Base-by-base conservation (phyloP, 495 filamentous ascomycete genomes). In the Friedmanniomyces simplex region DNA sequence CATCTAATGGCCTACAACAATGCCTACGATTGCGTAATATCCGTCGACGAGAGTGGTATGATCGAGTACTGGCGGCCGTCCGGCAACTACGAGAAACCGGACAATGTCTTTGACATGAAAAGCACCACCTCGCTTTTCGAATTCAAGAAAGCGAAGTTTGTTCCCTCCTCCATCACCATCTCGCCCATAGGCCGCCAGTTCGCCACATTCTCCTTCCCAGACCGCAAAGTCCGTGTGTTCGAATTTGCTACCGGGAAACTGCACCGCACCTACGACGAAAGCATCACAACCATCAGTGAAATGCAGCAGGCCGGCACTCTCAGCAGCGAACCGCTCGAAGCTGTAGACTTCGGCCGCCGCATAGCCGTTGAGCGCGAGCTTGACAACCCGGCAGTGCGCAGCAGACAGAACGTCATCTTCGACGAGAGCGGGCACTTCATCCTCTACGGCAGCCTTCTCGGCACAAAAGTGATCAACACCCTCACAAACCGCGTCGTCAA, bases 381-480 rank as follows among this genome's bases (percentile, higher is more conserved):
- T 20, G 89, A 94, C 54, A 81, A 74, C 57, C 75, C 81, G 3
- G 69, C 77, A 4, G 72, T 86, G n/a, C 81, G 79, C 28, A 79
- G 82, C 62, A 86, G 85, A 51, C 79, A 85, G 58, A 95, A 94
- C 66, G 81, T 96, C 49, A 82, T 88, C 41, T 99, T 96, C 64
- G 93, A 99, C 68, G 93, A 99, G 68, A 95, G 90, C 1, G 89
- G 91, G 16, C 79, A 97, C 68, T 97, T 97, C 71, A 82, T 99
- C 59, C 73, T 97, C 32, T 99, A 94, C 65, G 94, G 93, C 46
- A 96, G 89, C 12, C 81, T 97, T 28, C 74, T 91, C 42, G 93
- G 94, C 21, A 79, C 86, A 63, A 97, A 96, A 69, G 89, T 96
- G 37, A 77, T 99, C 67, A 99, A 99, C 71, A 95, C 87, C 1